phyloP scores from a whole-genome alignment of 768 basidiomycete genomes.

The Crassisporium funariophilum region DNA sequence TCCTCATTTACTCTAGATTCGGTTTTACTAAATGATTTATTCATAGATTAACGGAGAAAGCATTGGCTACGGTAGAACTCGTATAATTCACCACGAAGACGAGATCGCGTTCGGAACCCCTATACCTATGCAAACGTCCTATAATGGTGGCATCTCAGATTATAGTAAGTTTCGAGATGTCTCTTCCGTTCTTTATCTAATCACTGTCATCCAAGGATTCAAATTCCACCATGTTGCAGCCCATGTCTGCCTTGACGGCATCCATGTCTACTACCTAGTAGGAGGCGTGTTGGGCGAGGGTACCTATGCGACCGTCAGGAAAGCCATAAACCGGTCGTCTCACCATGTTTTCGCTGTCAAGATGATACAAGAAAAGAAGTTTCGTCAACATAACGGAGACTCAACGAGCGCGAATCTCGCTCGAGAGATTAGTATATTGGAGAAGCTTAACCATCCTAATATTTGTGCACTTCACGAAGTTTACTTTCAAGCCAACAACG shows the following conservation, averaged over 20 bases:
- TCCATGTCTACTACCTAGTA: slow-evolving; percentile 69
- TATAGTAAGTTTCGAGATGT: slow-evolving; percentile 55
- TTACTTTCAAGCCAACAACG: slow-evolving; percentile 65
- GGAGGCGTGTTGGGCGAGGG: slow-evolving; percentile 81
- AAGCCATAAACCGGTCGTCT: slow-evolving; percentile 70
- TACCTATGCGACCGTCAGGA: slow-evolving; percentile 88
- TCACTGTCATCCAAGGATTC: too few species aligned
- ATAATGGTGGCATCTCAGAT: slow-evolving; percentile 58
- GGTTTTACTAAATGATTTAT: not conserved
- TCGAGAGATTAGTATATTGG: slow-evolving; percentile 80
- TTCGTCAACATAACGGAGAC: slow-evolving; percentile 31
- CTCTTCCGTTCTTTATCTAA: too few species aligned
- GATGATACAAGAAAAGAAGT: slow-evolving; percentile 66
- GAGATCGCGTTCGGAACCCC: slow-evolving; percentile 93
- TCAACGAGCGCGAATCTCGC: slow-evolving; percentile 44
- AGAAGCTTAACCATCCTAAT: slow-evolving; percentile 75
- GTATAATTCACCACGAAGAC: slow-evolving; percentile 74
- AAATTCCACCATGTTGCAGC: slow-evolving; percentile 68
- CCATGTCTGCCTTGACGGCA: slow-evolving; percentile 48
- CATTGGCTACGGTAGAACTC: slow-evolving; percentile 56
- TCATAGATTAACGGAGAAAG: slow-evolving; percentile 72
- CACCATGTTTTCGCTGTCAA: slow-evolving; percentile 86
- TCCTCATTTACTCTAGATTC: not conserved
- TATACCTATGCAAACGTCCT: slow-evolving; percentile 45
- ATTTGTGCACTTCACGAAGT: slow-evolving; percentile 81